Evolutionary conservation across 192 early-diverging fungal genomes (phyloP).

Genomic region (Backusella morwellensis): DNA sequence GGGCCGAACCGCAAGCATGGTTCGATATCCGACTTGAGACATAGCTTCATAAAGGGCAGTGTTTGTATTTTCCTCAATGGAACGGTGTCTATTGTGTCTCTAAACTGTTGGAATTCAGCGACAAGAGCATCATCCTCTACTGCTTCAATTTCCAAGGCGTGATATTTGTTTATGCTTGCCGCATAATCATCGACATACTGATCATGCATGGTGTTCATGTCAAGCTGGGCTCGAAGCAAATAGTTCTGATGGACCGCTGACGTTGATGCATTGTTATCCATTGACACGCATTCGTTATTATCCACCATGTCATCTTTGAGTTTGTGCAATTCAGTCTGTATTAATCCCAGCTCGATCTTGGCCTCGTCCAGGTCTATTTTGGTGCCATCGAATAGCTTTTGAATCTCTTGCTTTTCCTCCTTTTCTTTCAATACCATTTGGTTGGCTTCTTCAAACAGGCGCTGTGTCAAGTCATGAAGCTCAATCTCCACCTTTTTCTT

Average conservation of each 20-base stretch:
- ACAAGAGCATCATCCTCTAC: conserved; percentile 69
- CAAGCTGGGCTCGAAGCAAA: conserved; percentile 36
- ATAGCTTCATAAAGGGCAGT: conserved; percentile 79
- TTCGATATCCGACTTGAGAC: conserved; percentile 82
- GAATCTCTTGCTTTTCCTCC: conserved; percentile 43
- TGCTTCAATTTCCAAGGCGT: conserved; percentile 20
- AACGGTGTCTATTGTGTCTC: conserved; percentile 57
- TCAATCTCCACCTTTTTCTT: conserved; percentile 86
- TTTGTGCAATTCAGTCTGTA: conserved; percentile 76
- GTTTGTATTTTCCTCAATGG: conserved; percentile 67
- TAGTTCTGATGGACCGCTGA: conserved; percentile 17
- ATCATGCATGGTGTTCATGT: conserved; percentile 31
- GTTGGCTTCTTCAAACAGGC: conserved; percentile 90
- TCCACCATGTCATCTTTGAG: conserved; percentile 71
- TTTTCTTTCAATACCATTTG: conserved; percentile 77
- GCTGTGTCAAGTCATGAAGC: conserved; percentile 82
- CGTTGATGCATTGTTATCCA: conserved; percentile 16
- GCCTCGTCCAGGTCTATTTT: conserved; percentile 58
- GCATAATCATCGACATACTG: background rate
- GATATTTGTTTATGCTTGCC: background rate
- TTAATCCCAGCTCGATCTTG: conserved; percentile 53
- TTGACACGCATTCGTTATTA: conserved; percentile 36
- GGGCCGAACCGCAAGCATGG: conserved; percentile 51
- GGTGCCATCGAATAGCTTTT: conserved; percentile 43
- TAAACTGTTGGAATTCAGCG: conserved; percentile 84